Evolutionary conservation across 2,329 filamentous ascomycete species (phyloP), one percentile per base, ranked within the genome.

Genomic region (Ophiobolus disseminans): DNA sequence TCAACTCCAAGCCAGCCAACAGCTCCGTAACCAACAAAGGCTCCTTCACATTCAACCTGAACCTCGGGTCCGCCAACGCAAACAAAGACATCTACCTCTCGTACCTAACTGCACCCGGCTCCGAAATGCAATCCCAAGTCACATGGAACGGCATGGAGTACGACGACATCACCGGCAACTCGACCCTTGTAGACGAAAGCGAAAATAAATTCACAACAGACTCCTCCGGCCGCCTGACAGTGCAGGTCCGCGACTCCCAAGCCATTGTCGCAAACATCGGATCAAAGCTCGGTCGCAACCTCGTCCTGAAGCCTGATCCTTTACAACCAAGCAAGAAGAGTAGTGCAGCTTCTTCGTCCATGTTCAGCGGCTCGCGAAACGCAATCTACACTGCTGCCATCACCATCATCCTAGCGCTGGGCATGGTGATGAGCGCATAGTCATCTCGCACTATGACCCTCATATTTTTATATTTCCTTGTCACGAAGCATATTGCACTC

Each of bases 61-160:
- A 75, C 45, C 65, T 80, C 8, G 68, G 68, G 7, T 69, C 74
- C 5, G 58, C 58, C 5, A 67, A 75, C 38, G 69, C 68, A 3
- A 75, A 76, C 42, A 69, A 77, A 57, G 66, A 72, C 11, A 65
- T 80, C n/a, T 76, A 74, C 54, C 66, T 81, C 16, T 74, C 78
- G 3, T 77, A 77, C 57, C 73, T 81, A 28, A 80, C 75, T n/a
- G 75, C 70, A 22, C 63, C 70, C 13, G 78, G 78, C 23, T 73
- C 76, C 8, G 78, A 80, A 45, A 68, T 73, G 6, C 71, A 73
- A 11, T 52, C 63, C 31, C 73, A 73, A 38, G 76, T 75, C 2
- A 76, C 73, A 6, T 82, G 74, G 73, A 78, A 80, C 59, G 78
- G 78, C 36, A 67, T 81, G 55, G 72, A 67, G 50, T 82, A 74